phyloP scores from a whole-genome alignment of 2,329 filamentous ascomycete species.

The Gaeumannomyces sp. region DNA sequence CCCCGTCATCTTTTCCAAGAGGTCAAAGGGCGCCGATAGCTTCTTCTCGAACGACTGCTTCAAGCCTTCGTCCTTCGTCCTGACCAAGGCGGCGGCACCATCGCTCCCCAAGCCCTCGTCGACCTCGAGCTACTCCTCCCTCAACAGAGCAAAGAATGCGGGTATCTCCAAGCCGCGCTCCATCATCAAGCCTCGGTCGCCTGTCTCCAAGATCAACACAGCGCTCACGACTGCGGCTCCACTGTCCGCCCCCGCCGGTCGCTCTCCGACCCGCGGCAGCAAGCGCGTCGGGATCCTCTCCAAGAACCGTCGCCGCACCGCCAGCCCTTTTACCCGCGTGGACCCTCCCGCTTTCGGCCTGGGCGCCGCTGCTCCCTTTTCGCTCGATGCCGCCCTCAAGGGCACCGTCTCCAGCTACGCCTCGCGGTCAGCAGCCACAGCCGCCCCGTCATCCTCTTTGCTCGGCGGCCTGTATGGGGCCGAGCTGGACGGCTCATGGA shows the following conservation, averaged over 20 bases:
- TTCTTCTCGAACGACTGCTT: slow-evolving; percentile 37
- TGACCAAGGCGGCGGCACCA: slow-evolving; percentile 35
- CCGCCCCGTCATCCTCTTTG: slow-evolving; percentile 22
- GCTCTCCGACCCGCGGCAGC: slow-evolving; percentile 63
- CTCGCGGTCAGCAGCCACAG: slow-evolving; percentile 29
- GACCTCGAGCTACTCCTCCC: slow-evolving; percentile 21
- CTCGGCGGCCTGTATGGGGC: slow-evolving; percentile 26
- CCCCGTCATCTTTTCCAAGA: slow-evolving; percentile 50
- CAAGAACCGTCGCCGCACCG: slow-evolving; percentile 56
- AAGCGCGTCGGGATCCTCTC: slow-evolving; percentile 65
- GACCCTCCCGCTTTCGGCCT: slow-evolving; percentile 60
- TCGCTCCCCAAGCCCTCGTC: slow-evolving; percentile 18
- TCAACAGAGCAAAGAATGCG: slow-evolving; percentile 21
- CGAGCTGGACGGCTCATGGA: slow-evolving; percentile 60
- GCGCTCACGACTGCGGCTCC: slow-evolving; percentile 36
- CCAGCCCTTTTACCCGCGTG: slow-evolving; percentile 59
- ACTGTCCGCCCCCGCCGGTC: slow-evolving; percentile 65
- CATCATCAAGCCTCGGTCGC: slow-evolving; percentile 48
- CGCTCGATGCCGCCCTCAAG: slow-evolving; percentile 75
- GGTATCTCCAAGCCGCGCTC: slow-evolving; percentile 27
- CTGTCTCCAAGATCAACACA: slow-evolving; percentile 39
- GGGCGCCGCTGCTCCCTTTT: slow-evolving; percentile 60
- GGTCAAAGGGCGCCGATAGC: slow-evolving; percentile 45
- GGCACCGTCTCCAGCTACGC: slow-evolving; percentile 63
- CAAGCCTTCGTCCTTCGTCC: slow-evolving; percentile 42